Percentiles rank a stretch among this genome's conserved stretches.
Evolutionary conservation across 2,329 filamentous ascomycete species (phyloP).

Genomic region (Aspergillus texensis): DNA sequence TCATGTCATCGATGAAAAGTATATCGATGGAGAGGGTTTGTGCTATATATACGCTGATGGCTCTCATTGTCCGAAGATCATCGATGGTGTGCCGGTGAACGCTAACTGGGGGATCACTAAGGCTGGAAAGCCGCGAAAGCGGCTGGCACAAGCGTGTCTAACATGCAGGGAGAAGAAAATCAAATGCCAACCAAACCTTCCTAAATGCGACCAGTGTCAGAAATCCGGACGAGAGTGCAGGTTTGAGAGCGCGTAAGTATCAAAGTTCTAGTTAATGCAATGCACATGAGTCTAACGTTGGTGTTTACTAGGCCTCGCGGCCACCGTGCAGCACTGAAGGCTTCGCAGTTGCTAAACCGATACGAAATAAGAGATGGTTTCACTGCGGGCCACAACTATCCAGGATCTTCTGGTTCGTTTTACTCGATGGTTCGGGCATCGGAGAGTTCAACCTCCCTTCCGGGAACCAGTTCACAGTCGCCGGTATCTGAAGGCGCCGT

Average conservation of each 20-base stretch:
- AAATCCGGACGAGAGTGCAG: conserved; percentile 86
- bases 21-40: conserved; percentile 72
- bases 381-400: conserved; percentile 21
- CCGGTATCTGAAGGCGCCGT: conserved; percentile 33
- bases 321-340: conserved; percentile 31
- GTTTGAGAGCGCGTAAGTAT: conserved; percentile 80
- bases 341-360: conserved; percentile 25
- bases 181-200: conserved; percentile 87
- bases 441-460: conserved; percentile 33
- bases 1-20: conserved; percentile 45
- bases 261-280: neutral
- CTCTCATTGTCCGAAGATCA: conserved; percentile 77
- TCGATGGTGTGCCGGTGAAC: conserved; percentile 85
- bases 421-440: conserved; percentile 36
- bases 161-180: conserved; percentile 97
- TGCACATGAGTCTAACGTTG: neutral
- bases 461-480: conserved; percentile 34
- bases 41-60: conserved; percentile 89
- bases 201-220: conserved; percentile 87
- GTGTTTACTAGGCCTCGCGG: conserved; percentile 34
- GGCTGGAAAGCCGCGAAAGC: conserved; percentile 88
- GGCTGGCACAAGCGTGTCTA: conserved; percentile 87
- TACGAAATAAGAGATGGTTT: conserved; percentile 27
- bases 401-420: conserved; percentile 27
- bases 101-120: conserved; percentile 94